Percentiles rank a stretch among this genome's conserved stretches.
Conservation (phyloP, 176 grass and related monocot species). For the Oropetium thomaeum region DNA sequence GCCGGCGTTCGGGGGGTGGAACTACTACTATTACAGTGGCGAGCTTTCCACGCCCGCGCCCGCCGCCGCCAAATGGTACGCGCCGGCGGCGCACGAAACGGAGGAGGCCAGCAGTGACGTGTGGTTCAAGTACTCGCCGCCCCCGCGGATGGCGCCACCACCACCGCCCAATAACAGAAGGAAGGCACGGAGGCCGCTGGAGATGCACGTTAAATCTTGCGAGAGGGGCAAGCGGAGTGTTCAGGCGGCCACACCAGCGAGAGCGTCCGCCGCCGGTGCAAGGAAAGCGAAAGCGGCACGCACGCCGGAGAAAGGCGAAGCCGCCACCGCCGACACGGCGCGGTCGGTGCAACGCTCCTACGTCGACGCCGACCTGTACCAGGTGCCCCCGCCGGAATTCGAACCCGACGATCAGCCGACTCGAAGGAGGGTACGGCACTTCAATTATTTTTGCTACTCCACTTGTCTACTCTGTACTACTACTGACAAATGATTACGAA, state of each 20-base stretch:
- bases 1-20: constrained; percentile 49
- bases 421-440: constrained; percentile 8
- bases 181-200: neutral
- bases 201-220: neutral
- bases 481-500: neutral
- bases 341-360: neutral
- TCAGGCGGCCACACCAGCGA: neutral
- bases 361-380: constrained; percentile 37
- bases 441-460: too few relatives aligned
- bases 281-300: neutral
- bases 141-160: constrained; percentile 1
- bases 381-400: constrained; percentile 32
- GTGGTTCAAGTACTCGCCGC: constrained; percentile 41
- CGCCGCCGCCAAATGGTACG: neutral
- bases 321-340: neutral
- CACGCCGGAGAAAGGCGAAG: neutral
- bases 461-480: too few relatives aligned
- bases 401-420: neutral
- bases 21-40: constrained; percentile 36
- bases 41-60: neutral
- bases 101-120: constrained; percentile 47
- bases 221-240: neutral
- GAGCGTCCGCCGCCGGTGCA: neutral
- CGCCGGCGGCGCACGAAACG: neutral
- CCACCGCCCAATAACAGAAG: neutral